Evolutionary conservation across 73 alveolate species (phyloP), one percentile per base, ranked within the genome.

Genomic region (Paramecium sexaurelia): DNA sequence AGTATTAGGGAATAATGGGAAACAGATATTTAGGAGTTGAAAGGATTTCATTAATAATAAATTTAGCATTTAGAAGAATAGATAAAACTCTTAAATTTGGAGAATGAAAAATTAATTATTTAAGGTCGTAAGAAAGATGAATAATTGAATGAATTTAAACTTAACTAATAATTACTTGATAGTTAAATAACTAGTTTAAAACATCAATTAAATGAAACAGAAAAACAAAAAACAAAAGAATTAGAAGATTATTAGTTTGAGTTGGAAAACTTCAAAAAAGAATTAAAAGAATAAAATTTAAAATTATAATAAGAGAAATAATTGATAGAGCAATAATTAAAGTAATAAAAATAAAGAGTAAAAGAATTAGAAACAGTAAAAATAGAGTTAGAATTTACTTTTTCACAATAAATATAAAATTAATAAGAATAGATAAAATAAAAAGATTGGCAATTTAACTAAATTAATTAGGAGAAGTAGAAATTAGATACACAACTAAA

Each of bases 231-330:
- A 71, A 7, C 5, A 11, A 71, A 40, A 17, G 86, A 71, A 71
- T 15, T 71, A 20, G 55, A 71, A 15, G 86, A 71, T 32, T 71
- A 33, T 29, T 29, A 71, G 35, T 15, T 20, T 10, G 86, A 71
- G 35, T 20, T 71, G 32, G 86, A 71, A n/a, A 71, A 22, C 15
- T 71, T 71, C 33, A 71, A 15, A 71, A 71, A 71, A 36, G 86
- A 71, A 35, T 71, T 71, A 36, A 35, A 71, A 19, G 56, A 71
- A 27, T 36, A 71, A 71, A 35, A 71, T 35, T 5, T 27, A 0
- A 71, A 71, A 13, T 71, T 71, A 36, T 6, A 33, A 20, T 35
- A 29, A 35, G 86, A 71, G 7, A 71, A 71, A 71, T 36, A 11
- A 71, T 11, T 27, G 10, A 29, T 71, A 15, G 86, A 71, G 35